These are phyloP conservation scores for Prunus mongolica DNA, from an alignment of 306 rosid genomes.

Conservation along the genomic window DNA sequence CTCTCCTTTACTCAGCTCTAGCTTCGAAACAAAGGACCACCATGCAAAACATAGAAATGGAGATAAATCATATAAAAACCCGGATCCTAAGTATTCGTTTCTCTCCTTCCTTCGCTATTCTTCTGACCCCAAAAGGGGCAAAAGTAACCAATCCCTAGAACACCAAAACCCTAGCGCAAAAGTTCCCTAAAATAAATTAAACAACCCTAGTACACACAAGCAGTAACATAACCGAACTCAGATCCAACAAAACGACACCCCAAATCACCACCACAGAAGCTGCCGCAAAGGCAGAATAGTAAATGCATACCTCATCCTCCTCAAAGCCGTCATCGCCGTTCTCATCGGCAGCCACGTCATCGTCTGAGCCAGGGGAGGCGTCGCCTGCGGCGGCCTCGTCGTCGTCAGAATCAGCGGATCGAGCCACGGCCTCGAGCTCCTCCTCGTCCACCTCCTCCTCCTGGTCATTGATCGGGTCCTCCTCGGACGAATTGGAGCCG, in stretches of 20 bases:
- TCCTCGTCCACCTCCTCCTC: conserved; percentile 70
- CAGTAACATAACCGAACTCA: neutral
- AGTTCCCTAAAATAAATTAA: neutral
- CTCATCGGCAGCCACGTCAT: conserved; percentile 26
- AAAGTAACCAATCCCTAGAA: neutral
- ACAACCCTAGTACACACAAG: neutral
- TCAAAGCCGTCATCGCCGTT: conserved; percentile 36
- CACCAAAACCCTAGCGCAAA: conserved; percentile 25
- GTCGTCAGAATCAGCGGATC: conserved; percentile 68
- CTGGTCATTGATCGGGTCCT: conserved; percentile 44
- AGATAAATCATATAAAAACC: neutral
- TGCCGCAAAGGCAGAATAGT: neutral
- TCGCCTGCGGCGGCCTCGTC: conserved; percentile 42
- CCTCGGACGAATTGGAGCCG: conserved; percentile 50
- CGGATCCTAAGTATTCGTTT: neutral
- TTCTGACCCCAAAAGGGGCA: neutral
- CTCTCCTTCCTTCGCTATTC: neutral
- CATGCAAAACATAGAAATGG: neutral
- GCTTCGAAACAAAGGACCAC: neutral
- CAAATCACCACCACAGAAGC: neutral
- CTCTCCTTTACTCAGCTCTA: neutral
- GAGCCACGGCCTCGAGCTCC: conserved; percentile 89
- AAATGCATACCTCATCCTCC: conserved; percentile 47
- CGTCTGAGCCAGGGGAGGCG: conserved; percentile 32
- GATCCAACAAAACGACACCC: conserved; percentile 21